phyloP scores from a whole-genome alignment of 495 filamentous ascomycete species.

The Terfezia boudieri region DNA sequence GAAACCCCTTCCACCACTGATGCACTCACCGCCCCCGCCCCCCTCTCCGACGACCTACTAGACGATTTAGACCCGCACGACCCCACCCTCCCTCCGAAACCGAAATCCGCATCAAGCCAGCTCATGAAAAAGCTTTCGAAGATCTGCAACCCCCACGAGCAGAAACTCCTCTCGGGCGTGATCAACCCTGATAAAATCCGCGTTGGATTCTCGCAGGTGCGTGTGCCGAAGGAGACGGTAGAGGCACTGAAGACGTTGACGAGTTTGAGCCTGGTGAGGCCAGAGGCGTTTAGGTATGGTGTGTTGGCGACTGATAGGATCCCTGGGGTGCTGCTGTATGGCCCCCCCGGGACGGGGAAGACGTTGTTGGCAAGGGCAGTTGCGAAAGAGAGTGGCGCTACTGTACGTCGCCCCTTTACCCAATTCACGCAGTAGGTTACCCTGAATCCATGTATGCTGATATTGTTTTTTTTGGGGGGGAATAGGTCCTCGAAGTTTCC shows the following conservation, averaged over 20 bases:
- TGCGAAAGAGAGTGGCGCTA: conserved; percentile 80
- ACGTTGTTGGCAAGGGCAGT: conserved; percentile 90
- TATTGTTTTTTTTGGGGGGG: not conserved
- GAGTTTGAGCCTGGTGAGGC: conserved; percentile 62
- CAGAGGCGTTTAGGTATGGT: conserved; percentile 89
- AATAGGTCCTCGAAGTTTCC: conserved; percentile 28
- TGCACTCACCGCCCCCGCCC: too few relatives aligned
- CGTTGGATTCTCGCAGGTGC: conserved; percentile 68
- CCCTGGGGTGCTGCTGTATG: conserved; percentile 73
- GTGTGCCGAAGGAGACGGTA: conserved; percentile 59
- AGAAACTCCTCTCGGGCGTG: conserved; percentile 58
- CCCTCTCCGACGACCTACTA: too few relatives aligned
- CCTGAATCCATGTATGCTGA: conserved; percentile 41
- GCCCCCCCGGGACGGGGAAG: conserved; percentile 89
- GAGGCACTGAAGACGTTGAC: conserved; percentile 79
- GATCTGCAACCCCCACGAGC: conserved; percentile 50
- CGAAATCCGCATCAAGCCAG: too few relatives aligned
- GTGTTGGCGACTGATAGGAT: conserved; percentile 82
- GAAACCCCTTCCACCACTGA: too few relatives aligned
- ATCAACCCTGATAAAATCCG: conserved; percentile 57
- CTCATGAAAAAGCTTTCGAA: conserved; percentile 23
- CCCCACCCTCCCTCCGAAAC: too few relatives aligned
- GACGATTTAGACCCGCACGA: too few relatives aligned
- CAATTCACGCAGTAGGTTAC: conserved; percentile 14
- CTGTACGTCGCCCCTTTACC: conserved; percentile 20